A percentile compares a stretch with the other conserved stretches of the same genome.
Conservation (phyloP, 1,139 yeast species). For the Suhomyces atakaporum region DNA sequence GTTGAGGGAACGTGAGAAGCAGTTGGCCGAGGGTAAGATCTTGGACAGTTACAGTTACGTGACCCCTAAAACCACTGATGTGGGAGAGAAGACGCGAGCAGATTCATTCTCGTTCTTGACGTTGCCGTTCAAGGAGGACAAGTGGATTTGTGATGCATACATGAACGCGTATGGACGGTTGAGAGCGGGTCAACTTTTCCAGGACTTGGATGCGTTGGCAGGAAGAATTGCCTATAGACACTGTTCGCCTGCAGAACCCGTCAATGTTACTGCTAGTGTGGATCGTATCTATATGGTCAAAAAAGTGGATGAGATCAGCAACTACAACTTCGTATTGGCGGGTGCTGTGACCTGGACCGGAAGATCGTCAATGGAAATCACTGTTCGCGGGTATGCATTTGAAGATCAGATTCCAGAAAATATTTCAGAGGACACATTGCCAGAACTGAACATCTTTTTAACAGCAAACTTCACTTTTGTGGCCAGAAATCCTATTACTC, state of each 20-base stretch:
- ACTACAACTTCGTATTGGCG: conserved; percentile 76
- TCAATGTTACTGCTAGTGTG: conserved; percentile 91
- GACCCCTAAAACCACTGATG: conserved; percentile 70
- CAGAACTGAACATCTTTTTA: conserved; percentile 55
- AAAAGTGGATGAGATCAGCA: conserved; percentile 75
- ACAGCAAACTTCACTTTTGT: conserved; percentile 94
- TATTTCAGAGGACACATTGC: conserved; percentile 49
- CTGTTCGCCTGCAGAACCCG: conserved; percentile 89
- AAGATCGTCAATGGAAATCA: conserved; percentile 90
- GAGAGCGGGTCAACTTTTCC: conserved; percentile 88
- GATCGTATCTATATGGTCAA: conserved; percentile 88
- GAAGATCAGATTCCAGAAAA: conserved; percentile 49
- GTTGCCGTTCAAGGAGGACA: conserved; percentile 82
- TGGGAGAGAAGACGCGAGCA: conserved; percentile 69
- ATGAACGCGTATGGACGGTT: conserved; percentile 86
- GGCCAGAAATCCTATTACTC: conserved; percentile 89
- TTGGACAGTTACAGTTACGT: conserved; percentile 71
- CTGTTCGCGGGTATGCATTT: conserved; percentile 83
- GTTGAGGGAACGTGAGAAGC: conserved; percentile 69
- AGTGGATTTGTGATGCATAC: conserved; percentile 81
- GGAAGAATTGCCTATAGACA: conserved; percentile 86
- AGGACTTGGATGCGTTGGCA: conserved; percentile 86
- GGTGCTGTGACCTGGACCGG: conserved; percentile 96
- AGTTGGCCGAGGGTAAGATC: conserved; percentile 66
- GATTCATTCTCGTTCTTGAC: conserved; percentile 76